Conservation (phyloP, 2,329 filamentous ascomycete genomes). For the Fusarium sp. region DNA sequence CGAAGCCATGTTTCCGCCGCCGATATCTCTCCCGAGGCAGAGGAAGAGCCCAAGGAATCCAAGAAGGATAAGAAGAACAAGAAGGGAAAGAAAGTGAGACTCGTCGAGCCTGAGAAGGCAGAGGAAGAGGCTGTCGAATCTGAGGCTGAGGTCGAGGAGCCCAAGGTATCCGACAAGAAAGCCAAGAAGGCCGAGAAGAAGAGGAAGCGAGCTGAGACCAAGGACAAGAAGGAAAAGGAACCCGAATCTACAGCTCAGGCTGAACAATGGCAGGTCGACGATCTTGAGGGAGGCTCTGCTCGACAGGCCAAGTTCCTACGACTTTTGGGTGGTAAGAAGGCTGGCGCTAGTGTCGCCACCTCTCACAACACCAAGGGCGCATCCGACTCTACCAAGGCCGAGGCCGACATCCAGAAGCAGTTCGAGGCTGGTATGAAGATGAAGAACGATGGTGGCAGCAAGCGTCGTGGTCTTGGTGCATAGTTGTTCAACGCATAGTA, state of each 20-base stretch:
- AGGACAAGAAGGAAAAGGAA: constrained; percentile 34
- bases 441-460: constrained; percentile 64
- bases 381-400: constrained; percentile 55
- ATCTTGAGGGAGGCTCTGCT: constrained; percentile 61
- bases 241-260: constrained; percentile 31
- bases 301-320: constrained; percentile 69
- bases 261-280: constrained; percentile 65
- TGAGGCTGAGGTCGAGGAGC: constrained; percentile 21
- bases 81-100: constrained; percentile 43
- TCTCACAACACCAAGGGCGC: constrained; percentile 42
- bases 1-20: constrained; percentile 36
- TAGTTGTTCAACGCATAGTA: constrained; percentile 43
- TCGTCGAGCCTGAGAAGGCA: constrained; percentile 21
- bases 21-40: constrained; percentile 28
- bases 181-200: constrained; percentile 53
- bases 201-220: constrained; percentile 49
- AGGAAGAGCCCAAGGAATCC: constrained; percentile 40
- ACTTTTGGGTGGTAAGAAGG: constrained; percentile 66
- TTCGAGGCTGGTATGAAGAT: constrained; percentile 67
- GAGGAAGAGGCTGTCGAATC: constrained; percentile 39
- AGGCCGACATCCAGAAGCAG: constrained; percentile 67
- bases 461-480: constrained; percentile 65
- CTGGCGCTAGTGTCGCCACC: constrained; percentile 48
- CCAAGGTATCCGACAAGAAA: constrained; percentile 46
- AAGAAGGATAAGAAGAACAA: constrained; percentile 47